Evolutionary conservation across 1,284 basidiomycete species (phyloP).

Genomic region (Ustilago curta): DNA sequence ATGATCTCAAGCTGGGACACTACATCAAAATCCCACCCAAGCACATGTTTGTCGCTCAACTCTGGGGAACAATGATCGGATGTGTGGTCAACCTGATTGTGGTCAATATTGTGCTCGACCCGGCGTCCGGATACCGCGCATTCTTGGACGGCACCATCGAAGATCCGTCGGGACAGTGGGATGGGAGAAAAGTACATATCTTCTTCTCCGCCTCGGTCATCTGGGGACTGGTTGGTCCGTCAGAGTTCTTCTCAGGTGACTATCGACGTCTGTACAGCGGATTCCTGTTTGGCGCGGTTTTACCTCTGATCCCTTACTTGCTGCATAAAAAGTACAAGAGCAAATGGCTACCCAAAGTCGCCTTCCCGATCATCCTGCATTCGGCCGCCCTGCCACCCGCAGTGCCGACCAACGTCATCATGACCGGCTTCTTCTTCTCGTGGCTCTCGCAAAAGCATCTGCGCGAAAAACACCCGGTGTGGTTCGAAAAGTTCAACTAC

Average conservation of each 20-base stretch:
- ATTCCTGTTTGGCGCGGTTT: constrained; percentile 71
- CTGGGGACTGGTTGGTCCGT: constrained; percentile 71
- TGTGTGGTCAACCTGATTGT: constrained; percentile 71
- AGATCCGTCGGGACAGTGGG: constrained; percentile 72
- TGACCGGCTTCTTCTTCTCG: constrained; percentile 70
- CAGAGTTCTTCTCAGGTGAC: constrained; percentile 71
- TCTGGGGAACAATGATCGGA: constrained; percentile 71
- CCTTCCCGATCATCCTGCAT: constrained; percentile 72
- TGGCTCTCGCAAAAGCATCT: constrained; percentile 70
- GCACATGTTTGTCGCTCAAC: constrained; percentile 72
- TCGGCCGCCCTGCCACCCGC: constrained; percentile 69
- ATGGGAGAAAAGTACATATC: constrained; percentile 67
- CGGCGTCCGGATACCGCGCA: constrained; percentile 58
- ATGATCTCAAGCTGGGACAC: constrained; percentile 72
- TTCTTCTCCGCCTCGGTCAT: constrained; percentile 71
- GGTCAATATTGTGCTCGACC: constrained; percentile 70
- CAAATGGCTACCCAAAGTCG: constrained; percentile 65
- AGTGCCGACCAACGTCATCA: constrained; percentile 72
- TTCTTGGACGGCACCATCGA: constrained; percentile 70
- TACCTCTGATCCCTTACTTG: constrained; percentile 70
- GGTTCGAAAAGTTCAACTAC: constrained; percentile 66
- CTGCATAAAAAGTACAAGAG: constrained; percentile 70
- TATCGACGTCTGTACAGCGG: constrained; percentile 70
- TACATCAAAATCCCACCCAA: constrained; percentile 69
- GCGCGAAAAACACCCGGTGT: constrained; percentile 66